Evolutionary conservation across 768 basidiomycete genomes (phyloP).

Genomic region (Pisolithus tinctorius): DNA sequence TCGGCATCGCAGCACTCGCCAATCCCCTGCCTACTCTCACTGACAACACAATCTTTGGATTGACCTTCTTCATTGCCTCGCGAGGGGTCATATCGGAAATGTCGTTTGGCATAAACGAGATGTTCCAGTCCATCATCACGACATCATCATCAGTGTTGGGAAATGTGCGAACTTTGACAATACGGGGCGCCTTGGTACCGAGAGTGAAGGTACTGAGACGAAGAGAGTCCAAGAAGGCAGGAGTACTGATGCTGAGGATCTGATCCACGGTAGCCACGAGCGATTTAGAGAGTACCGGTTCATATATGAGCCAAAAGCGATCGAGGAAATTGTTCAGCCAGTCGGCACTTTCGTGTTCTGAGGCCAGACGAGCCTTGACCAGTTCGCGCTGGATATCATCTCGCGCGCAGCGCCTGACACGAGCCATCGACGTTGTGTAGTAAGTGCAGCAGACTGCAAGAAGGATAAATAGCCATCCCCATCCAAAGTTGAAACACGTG

Average conservation of each 20-base stretch:
- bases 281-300: conserved; percentile 86
- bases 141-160: conserved; percentile 81
- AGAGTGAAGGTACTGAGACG: conserved; percentile 86
- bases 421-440: conserved; percentile 77
- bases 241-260: conserved; percentile 76
- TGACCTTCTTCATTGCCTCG: conserved; percentile 69
- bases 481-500: conserved; percentile 81
- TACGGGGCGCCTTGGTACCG: conserved; percentile 91
- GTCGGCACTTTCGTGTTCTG: conserved; percentile 86
- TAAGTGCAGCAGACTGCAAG: conserved; percentile 86
- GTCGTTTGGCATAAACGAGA: conserved; percentile 94
- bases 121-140: conserved; percentile 95
- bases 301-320: conserved; percentile 97
- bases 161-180: conserved; percentile 83
- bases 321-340: conserved; percentile 95
- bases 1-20: conserved; percentile 78
- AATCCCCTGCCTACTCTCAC: conserved; percentile 86
- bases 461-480: conserved; percentile 86
- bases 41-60: conserved; percentile 89
- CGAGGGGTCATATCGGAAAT: conserved; percentile 74
- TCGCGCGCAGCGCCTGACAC: conserved; percentile 72
- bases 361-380: conserved; percentile 78
- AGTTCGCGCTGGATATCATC: conserved; percentile 97
- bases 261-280: conserved; percentile 86
- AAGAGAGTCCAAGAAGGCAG: conserved; percentile 87